Percentiles rank a stretch among this genome's conserved stretches.
These are phyloP conservation scores for Hymenoscyphus albidus DNA, from an alignment of 2,329 filamentous ascomycete species.

Conservation along the genomic window DNA sequence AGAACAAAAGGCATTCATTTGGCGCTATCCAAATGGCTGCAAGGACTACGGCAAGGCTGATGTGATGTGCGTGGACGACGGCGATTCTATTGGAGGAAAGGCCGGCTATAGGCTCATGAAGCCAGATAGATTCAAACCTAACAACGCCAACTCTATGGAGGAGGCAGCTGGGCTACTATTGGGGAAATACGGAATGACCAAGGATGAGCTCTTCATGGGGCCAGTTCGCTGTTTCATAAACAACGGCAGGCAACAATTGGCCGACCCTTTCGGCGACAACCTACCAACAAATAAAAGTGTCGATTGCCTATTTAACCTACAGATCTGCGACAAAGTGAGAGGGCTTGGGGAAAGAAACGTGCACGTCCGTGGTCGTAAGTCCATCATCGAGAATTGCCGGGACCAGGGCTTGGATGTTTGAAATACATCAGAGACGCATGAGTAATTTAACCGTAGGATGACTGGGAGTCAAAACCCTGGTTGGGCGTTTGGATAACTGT, in stretches of 20 bases:
- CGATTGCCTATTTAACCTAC: slow-evolving; percentile 10
- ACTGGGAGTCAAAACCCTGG: no score
- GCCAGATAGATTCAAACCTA: not conserved
- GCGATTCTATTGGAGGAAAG: no score
- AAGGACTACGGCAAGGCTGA: no score
- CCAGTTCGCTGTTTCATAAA: not conserved
- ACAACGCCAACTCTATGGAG: no score
- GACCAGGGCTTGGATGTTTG: no score
- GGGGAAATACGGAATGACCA: not conserved
- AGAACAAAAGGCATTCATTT: slow-evolving; percentile 9
- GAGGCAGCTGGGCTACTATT: not conserved
- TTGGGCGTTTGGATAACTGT: no score
- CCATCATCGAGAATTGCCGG: no score
- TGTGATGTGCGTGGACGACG: no score
- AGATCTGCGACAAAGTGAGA: not conserved
- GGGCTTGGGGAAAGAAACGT: no score
- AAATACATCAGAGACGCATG: no score
- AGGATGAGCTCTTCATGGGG: not conserved
- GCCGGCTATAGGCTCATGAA: not conserved
- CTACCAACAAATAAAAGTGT: slow-evolving; percentile 2
- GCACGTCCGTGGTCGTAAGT: no score
- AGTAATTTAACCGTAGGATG: no score
- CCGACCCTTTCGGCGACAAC: slow-evolving; percentile 2
- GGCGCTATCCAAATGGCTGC: not conserved
- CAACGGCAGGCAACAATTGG: slow-evolving; percentile 7